These are phyloP conservation scores for Phaeophleospora eucalypticola DNA, from an alignment of 2,329 filamentous ascomycete genomes.

Conservation along the genomic window DNA sequence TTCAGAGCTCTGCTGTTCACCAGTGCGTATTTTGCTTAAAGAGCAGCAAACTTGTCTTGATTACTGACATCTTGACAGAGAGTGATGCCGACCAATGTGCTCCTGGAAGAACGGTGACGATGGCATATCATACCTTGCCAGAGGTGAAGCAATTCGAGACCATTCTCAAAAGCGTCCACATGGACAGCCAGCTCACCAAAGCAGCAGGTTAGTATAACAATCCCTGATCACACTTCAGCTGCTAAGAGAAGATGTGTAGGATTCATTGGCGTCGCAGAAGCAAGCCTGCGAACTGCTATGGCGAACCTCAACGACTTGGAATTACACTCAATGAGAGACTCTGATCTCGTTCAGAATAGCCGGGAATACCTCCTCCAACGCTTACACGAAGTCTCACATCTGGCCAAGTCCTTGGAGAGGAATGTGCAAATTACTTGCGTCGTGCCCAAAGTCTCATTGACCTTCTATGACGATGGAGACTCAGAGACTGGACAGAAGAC, in stretches of 20 bases:
- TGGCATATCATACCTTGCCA: not conserved
- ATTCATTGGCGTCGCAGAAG: not conserved
- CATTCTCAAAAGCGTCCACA: not conserved
- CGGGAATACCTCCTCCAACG: not conserved
- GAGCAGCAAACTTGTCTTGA: too few relatives aligned
- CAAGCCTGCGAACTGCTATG: not conserved
- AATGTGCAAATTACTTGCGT: not conserved
- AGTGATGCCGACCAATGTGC: not conserved
- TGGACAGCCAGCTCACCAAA: not conserved
- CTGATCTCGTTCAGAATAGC: not conserved
- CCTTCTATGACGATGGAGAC: not conserved
- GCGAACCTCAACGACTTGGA: not conserved
- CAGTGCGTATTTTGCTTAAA: too few relatives aligned
- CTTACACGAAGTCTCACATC: not conserved
- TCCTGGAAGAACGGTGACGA: not conserved
- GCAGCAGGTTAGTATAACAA: too few relatives aligned
- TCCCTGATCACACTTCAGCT: too few relatives aligned
- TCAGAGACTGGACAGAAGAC: too few relatives aligned
- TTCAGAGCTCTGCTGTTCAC: too few relatives aligned
- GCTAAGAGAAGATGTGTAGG: too few relatives aligned
- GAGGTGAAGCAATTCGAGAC: not conserved
- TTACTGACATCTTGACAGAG: too few relatives aligned
- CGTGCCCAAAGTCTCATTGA: not conserved
- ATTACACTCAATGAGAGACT: not conserved
- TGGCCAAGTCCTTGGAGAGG: not conserved